Base-by-base conservation (phyloP, 495 filamentous ascomycete genomes). In the Parachaetomium inaequale region DNA sequence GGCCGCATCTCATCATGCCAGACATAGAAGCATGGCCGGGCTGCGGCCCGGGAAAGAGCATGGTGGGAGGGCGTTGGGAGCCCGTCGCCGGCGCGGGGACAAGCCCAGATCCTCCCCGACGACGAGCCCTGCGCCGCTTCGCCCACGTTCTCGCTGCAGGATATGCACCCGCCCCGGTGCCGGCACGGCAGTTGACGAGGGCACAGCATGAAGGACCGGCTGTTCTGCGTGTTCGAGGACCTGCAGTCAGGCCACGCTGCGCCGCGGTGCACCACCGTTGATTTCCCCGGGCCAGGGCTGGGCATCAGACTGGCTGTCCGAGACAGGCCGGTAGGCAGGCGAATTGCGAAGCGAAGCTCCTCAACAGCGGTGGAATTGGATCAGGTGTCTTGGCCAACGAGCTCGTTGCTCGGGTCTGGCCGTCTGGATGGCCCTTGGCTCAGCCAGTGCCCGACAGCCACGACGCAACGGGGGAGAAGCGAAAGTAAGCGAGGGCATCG, bases 151-250 rank as follows among this genome's bases (percentile, higher is more conserved):
- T 61, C 11, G 47, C 38, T 32, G 50, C 42, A 50, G 46, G 15
- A 26, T 23, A 15, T 40, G 29, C 43, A 36, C 32, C 36, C 28
- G 62, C 29, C 56, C 40, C 49, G 31, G 29, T n/a, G 50, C 56
- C 32, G n/a, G 57, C 47, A 28, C 62, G 62, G 62, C 57, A 64
- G 56, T 64, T 55, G 62, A 50, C 25, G 23, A 64, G 51, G 51
- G 51, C 62, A 64, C 62, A 55, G 62, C 62, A 59, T 59, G 50
- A 42, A 29, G 50, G 32, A 23, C 10, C 34, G 36, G 45, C 14
- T 50, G 42, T 50, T 62, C 29, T 51, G 31, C 21, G 31, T 38
- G 32, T 45, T 25, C 45, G 11, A 51, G 28, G 36, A 17, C 38
- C 21, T 56, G 60, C 60, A 15, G 60, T 56, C 23, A 36, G 43